phyloP scores from a whole-genome alignment of 208 protist genomes.

The Kentomonas sorsogonicus region DNA sequence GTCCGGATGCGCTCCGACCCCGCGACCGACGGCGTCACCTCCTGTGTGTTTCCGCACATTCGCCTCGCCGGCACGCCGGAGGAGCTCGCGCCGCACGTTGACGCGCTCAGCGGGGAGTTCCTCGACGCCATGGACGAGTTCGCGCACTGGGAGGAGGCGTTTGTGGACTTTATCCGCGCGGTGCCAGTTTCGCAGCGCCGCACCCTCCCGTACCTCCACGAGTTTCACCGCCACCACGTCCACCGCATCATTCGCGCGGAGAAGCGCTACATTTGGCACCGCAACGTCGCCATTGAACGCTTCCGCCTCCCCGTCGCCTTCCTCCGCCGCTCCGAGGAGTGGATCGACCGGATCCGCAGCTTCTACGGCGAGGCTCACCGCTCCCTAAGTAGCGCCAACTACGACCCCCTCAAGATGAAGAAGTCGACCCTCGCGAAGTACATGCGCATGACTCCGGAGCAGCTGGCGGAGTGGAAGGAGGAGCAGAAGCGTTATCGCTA shows the following conservation, averaged over 20 bases:
- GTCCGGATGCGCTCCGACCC: too few species aligned
- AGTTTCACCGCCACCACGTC: constrained; percentile 60
- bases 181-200: constrained; percentile 63
- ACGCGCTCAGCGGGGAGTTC: constrained; percentile 60
- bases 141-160: constrained; percentile 57
- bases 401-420: constrained; percentile 79
- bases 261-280: constrained; percentile 51
- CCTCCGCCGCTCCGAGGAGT: constrained; percentile 60
- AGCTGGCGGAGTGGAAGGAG: constrained; percentile 69
- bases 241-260: constrained; percentile 73
- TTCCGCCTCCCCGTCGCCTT: constrained; percentile 22
- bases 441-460: constrained; percentile 59
- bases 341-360: constrained; percentile 41
- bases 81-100: constrained; percentile 46
- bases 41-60: too few species aligned
- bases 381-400: constrained; percentile 69
- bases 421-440: constrained; percentile 61
- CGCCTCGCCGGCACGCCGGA: too few species aligned
- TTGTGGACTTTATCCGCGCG: constrained; percentile 57
- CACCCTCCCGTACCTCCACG: constrained; percentile 68
- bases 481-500: constrained; percentile 46
- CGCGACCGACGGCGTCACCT: too few species aligned
- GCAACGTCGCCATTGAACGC: constrained; percentile 36
- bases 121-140: constrained; percentile 77
- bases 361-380: constrained; percentile 75